Conservation (phyloP, 495 filamentous ascomycete genomes). For the Oleoguttula mirabilis region DNA sequence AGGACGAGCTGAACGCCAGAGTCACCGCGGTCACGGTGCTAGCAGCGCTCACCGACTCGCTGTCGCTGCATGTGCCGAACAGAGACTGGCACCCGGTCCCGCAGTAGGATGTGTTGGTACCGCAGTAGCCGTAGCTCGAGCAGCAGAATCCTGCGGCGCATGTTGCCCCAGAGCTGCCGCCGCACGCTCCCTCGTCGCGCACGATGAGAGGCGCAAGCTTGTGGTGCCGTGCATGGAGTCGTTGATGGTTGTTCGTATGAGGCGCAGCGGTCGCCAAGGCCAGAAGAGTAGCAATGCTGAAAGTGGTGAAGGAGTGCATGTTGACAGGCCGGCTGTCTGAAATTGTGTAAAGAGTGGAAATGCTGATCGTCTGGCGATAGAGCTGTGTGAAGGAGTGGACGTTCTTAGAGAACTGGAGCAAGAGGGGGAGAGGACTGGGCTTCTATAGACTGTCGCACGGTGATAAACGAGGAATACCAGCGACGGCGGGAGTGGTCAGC, state of each 20-base stretch:
- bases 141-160: constrained; percentile 16
- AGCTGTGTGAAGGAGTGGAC: constrained; percentile 9
- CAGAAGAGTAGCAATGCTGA: too few relatives aligned
- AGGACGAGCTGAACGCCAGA: not conserved
- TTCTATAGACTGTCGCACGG: too few relatives aligned
- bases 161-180: constrained; percentile 6
- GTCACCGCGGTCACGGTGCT: not conserved
- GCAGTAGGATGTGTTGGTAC: constrained; percentile 10
- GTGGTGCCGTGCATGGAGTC: too few relatives aligned
- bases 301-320: too few relatives aligned
- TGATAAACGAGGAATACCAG: too few relatives aligned
- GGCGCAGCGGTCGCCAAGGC: too few relatives aligned
- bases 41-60: not conserved
- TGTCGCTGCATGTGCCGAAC: constrained; percentile 7
- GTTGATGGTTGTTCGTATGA: too few relatives aligned
- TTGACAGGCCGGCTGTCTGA: too few relatives aligned
- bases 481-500: too few relatives aligned
- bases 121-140: constrained; percentile 18
- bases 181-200: constrained; percentile 14
- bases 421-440: too few relatives aligned
- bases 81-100: constrained; percentile 6
- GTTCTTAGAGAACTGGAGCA: constrained; percentile 1
- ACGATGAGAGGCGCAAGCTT: too few relatives aligned
- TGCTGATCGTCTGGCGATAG: constrained; percentile 10
- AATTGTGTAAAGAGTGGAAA: not conserved